Conservation (phyloP, 495 filamentous ascomycete species). For the Aspergillus ostianus region DNA sequence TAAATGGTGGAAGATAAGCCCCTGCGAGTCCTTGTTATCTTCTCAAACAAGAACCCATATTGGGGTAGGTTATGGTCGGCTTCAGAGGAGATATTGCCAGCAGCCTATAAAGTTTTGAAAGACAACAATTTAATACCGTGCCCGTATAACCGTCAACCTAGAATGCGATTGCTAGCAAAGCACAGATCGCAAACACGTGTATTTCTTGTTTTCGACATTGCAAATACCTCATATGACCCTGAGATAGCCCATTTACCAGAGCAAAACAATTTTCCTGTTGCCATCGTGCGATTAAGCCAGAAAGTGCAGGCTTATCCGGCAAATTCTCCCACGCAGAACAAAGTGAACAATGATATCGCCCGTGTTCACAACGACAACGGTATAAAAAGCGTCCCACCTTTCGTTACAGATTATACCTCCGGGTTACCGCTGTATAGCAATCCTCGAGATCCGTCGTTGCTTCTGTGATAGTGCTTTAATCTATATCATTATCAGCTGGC, state of each 20-base stretch:
- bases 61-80: too few relatives aligned
- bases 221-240: conserved; percentile 13
- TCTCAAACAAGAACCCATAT: too few relatives aligned
- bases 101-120: too few relatives aligned
- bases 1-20: too few relatives aligned
- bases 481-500: neutral
- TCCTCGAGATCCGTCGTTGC: conserved; percentile 5
- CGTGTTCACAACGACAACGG: conserved; percentile 10
- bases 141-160: too few relatives aligned
- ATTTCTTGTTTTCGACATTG: conserved; percentile 18
- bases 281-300: conserved; percentile 7
- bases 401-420: conserved; percentile 4
- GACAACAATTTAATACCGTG: too few relatives aligned
- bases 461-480: neutral
- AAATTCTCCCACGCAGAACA: conserved; percentile 7
- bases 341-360: conserved; percentile 9
- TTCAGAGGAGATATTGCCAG: too few relatives aligned
- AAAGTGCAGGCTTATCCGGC: conserved; percentile 6
- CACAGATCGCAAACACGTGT: conserved; percentile 10
- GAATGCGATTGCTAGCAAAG: conserved; percentile 10
- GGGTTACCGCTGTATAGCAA: neutral
- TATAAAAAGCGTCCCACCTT: neutral
- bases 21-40: too few relatives aligned
- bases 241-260: conserved; percentile 8
- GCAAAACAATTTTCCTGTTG: conserved; percentile 13